Base-by-base conservation (phyloP, 225 moss, liverwort and hornwort genomes). In the Climacium dendroides region DNA sequence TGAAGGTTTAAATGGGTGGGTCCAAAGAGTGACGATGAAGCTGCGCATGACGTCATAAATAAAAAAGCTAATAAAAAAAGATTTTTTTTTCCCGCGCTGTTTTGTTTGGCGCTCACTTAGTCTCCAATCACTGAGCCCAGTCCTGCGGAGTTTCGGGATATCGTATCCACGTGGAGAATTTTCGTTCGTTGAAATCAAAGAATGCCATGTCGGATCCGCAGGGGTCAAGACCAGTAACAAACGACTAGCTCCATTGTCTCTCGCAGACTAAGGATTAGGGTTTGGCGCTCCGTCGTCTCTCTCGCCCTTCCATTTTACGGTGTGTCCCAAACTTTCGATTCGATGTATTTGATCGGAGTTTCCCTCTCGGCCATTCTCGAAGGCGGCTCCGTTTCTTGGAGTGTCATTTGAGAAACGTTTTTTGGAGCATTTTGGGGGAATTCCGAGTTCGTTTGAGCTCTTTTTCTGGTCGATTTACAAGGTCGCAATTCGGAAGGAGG, bases 261-360 rank as follows among this genome's bases (percentile, higher is more conserved):
- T 59, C 66, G 47, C 85, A 78, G 84, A 32, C 81, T 25, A 85
- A 89, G 93, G 91, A 93, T 93, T 93, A 93, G 93, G 93, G 93
- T 93, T 93, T 93, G 91, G 89, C 55, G 81, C 89, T 87, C 83
- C 85, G 77, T 90, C 73, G 82, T 79, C 59, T 37, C n/a, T 12
- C 82, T 47, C 78, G 13, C 30, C 58, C 37, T 52, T 26, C 28
- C 78, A 20, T 70, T 45, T 23, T 35, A 14, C 79, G 55, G 67
- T 60, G 67, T 60, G 86, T n/a, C 47, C 3, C 35, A 30, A 65
- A 54, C 60, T 28, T 78, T 18, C 65, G 84, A 88, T 91, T 87
- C 73, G 67, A n/a, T 45, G 48, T 52, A 64, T 85, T 69, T 77
- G 67, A 50, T 82, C 59, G 28, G 25, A 35, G 30, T 83, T 69